A percentile compares a stretch with the other conserved stretches of the same genome.
These are phyloP conservation scores for Isabelozyma rhagii DNA, from an alignment of 805 yeast species.

Conservation along the genomic window DNA sequence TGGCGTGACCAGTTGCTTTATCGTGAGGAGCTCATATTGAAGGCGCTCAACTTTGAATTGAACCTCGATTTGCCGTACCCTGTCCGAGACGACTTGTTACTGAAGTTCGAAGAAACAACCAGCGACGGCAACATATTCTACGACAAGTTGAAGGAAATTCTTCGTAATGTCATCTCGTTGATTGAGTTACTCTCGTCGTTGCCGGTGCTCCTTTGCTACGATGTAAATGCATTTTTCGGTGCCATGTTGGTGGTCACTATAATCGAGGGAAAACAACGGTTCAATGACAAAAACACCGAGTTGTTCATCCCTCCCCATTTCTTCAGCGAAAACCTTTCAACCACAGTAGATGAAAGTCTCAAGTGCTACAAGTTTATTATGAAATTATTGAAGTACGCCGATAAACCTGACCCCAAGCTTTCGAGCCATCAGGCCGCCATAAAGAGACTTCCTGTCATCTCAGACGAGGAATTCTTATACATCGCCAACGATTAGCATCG, in stretches of 20 bases:
- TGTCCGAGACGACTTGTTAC: conserved; percentile 21
- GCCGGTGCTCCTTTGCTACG: conserved; percentile 36
- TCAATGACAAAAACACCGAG: conserved; percentile 3
- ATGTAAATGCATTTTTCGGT: conserved; percentile 30
- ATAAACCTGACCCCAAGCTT: conserved; percentile 17
- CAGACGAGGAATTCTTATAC: conserved; percentile 10
- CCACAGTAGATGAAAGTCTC: conserved; percentile 12
- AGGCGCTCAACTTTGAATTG: conserved; percentile 37
- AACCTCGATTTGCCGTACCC: conserved; percentile 38
- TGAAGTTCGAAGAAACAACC: not conserved
- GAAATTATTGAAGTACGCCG: conserved; percentile 17
- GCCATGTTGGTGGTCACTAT: conserved; percentile 19
- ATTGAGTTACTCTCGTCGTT: conserved; percentile 37
- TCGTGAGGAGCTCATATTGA: conserved; percentile 40
- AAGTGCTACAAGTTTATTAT: conserved; percentile 24
- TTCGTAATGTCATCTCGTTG: conserved; percentile 29
- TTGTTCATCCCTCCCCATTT: not conserved
- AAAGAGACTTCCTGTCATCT: conserved; percentile 14
- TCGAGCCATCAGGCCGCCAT: conserved; percentile 20
- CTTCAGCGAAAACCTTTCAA: conserved; percentile 18
- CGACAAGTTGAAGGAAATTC: conserved; percentile 4
- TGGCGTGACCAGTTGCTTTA: conserved; percentile 44
- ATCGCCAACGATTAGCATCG: conserved; percentile 8
- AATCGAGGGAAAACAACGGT: conserved; percentile 17
- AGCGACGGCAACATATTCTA: conserved; percentile 4